Conservation (phyloP, 2,329 filamentous ascomycete genomes). For the Coleophoma crateriformis region DNA sequence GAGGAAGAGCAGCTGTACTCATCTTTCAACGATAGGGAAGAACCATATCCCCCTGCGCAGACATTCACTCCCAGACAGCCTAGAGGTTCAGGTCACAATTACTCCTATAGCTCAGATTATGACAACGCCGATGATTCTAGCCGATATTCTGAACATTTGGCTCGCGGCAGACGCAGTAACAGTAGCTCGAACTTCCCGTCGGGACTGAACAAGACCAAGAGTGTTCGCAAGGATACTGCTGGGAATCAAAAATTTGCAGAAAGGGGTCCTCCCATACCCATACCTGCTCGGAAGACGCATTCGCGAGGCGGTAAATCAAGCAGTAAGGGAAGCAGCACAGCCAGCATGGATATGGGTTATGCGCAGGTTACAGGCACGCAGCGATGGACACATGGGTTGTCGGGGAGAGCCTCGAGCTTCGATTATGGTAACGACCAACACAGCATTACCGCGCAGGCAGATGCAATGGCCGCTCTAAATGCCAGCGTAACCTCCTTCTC, state of each 20-base stretch:
- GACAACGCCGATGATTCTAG: constrained; percentile 49
- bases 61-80: constrained; percentile 17
- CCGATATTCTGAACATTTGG: constrained; percentile 41
- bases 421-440: constrained; percentile 52
- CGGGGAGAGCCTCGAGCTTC: constrained; percentile 64
- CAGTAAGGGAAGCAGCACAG: constrained; percentile 67
- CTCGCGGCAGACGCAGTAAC: constrained; percentile 67
- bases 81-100: constrained; percentile 30
- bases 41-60: constrained; percentile 17
- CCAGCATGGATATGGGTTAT: constrained; percentile 61
- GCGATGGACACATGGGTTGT: constrained; percentile 44
- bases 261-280: constrained; percentile 25
- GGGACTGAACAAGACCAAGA: constrained; percentile 56
- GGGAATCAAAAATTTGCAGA: constrained; percentile 26
- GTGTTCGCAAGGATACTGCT: constrained; percentile 37
- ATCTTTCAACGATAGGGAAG: constrained; percentile 19
- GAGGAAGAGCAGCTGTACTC: constrained; percentile 24
- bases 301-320: constrained; percentile 51
- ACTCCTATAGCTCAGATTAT: constrained; percentile 58
- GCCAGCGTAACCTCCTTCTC: constrained; percentile 9
- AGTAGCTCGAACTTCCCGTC: constrained; percentile 70
- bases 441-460: constrained; percentile 24
- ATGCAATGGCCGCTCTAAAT: constrained; percentile 21
- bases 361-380: constrained; percentile 51
- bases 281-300: constrained; percentile 40